Conservation (phyloP, 1,284 basidiomycete species). For the Hortiboletus rubellus region DNA sequence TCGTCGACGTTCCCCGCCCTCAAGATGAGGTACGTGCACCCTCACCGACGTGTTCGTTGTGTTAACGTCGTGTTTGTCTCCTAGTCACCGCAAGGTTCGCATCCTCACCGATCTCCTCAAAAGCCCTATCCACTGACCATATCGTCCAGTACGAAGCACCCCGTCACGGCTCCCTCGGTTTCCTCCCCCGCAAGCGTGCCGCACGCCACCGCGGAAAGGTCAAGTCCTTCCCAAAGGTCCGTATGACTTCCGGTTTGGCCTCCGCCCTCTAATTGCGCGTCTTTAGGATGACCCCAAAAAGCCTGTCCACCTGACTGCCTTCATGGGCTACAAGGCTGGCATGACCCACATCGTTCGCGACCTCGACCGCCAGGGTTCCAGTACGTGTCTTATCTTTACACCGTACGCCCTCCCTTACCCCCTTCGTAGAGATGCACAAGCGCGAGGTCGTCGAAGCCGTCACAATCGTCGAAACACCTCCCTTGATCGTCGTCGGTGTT, state of each 20-base stretch:
- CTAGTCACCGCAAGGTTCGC: conserved; percentile 64
- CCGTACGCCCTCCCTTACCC: neutral
- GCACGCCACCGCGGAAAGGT: conserved; percentile 97
- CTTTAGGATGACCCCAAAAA: conserved; percentile 98
- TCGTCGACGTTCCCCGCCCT: conserved; percentile 15
- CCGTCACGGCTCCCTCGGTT: conserved; percentile 91
- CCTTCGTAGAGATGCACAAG: conserved; percentile 91
- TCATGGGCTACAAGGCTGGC: conserved; percentile 99
- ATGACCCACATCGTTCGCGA: conserved; percentile 99
- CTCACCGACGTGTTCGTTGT: neutral
- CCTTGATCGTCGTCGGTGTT: conserved; percentile 96
- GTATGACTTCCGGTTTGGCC: conserved; percentile 18
- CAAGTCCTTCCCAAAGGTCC: conserved; percentile 95
- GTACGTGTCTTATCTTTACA: conserved; percentile 52
- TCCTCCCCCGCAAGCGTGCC: conserved; percentile 92
- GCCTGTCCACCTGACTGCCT: conserved; percentile 97
- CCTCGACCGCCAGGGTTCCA: conserved; percentile 98
- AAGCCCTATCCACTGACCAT: conserved; percentile 10
- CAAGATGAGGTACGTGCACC: conserved; percentile 33
- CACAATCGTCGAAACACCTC: conserved; percentile 95
- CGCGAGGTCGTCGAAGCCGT: conserved; percentile 99
- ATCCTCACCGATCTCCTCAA: conserved; percentile 11
- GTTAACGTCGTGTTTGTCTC: conserved; percentile 16
- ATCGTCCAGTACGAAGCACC: conserved; percentile 84
- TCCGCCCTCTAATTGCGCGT: conserved; percentile 6